Evolutionary conservation across 768 basidiomycete genomes (phyloP).

Genomic region (Psilocybe cubensis): DNA sequence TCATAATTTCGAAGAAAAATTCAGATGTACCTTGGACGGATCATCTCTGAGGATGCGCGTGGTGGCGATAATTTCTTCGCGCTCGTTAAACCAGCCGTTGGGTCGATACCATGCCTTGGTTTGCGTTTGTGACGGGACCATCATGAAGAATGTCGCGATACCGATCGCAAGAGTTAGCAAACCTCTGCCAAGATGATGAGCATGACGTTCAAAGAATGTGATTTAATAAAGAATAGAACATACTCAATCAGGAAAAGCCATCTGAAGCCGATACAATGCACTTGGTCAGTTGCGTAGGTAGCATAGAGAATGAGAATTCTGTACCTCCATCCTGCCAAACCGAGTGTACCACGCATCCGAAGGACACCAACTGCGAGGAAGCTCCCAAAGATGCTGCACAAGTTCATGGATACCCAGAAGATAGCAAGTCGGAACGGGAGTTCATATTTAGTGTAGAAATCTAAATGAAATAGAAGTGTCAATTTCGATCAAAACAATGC

Average conservation of each 20-base stretch:
- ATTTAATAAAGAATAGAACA: not conserved
- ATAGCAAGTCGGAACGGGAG: conserved; percentile 65
- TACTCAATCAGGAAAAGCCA: conserved; percentile 49
- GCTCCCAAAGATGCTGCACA: conserved; percentile 53
- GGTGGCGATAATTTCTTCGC: conserved; percentile 26
- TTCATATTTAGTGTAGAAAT: conserved; percentile 63
- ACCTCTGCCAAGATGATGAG: conserved; percentile 28
- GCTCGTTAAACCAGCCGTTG: conserved; percentile 67
- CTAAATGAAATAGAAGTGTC: not conserved
- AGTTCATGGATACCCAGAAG: conserved; percentile 68
- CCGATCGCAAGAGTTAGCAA: conserved; percentile 52
- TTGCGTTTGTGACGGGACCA: conserved; percentile 66
- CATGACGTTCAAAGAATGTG: not conserved
- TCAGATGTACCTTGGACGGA: conserved; percentile 58
- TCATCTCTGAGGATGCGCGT: conserved; percentile 61
- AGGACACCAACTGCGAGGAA: conserved; percentile 71
- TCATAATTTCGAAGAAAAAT: conserved; percentile 19
- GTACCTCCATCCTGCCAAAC: conserved; percentile 60
- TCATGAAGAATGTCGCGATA: conserved; percentile 52
- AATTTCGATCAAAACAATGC: not conserved
- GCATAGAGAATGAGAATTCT: not conserved
- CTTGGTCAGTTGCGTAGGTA: not conserved
- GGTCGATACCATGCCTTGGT: conserved; percentile 62
- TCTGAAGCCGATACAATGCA: not conserved
- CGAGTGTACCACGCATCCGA: conserved; percentile 52